These are phyloP conservation scores for Nitzschia sp. DNA, from an alignment of 108 stramenopile genomes.

Conservation along the genomic window DNA sequence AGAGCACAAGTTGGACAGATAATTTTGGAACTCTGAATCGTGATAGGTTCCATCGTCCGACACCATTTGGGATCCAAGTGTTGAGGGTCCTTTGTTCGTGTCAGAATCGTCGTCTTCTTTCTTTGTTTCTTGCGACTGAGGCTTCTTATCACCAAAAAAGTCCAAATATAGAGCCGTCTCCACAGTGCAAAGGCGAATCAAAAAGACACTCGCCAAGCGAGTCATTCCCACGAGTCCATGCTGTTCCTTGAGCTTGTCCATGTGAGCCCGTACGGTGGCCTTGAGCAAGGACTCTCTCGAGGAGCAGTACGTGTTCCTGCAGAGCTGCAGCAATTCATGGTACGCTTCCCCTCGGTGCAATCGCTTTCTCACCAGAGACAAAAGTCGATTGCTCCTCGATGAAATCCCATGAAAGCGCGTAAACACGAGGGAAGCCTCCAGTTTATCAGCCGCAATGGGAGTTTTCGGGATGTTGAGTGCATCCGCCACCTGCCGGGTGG, in stretches of 20 bases:
- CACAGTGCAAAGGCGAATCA: slow-evolving; percentile 83
- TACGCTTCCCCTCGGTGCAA: slow-evolving; percentile 65
- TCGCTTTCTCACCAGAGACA: slow-evolving; percentile 61
- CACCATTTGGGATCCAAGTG: slow-evolving; percentile 59
- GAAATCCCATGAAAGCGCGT: slow-evolving; percentile 91
- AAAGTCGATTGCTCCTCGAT: slow-evolving; percentile 65
- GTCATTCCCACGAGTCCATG: slow-evolving; percentile 90
- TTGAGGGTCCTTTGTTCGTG: slow-evolving; percentile 14
- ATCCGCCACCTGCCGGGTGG: slow-evolving; percentile 56
- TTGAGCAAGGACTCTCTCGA: slow-evolving; percentile 64
- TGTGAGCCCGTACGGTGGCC: slow-evolving; percentile 71
- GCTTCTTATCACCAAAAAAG: slow-evolving; percentile 79
- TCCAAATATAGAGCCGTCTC: slow-evolving; percentile 86
- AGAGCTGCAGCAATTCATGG: slow-evolving; percentile 70
- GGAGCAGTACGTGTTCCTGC: slow-evolving; percentile 76
- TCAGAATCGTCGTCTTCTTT: slow-evolving; percentile 12
- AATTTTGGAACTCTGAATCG: slow-evolving; percentile 74
- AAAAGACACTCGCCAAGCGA: slow-evolving; percentile 80
- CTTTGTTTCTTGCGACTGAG: slow-evolving; percentile 31
- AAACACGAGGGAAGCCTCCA: slow-evolving; percentile 84
- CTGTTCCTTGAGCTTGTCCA: slow-evolving; percentile 78
- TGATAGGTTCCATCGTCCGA: slow-evolving; percentile 66
- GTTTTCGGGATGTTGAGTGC: slow-evolving; percentile 60
- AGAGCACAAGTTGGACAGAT: slow-evolving; percentile 68
- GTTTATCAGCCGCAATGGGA: slow-evolving; percentile 75